Percentiles rank a stretch among this genome's conserved stretches.
phyloP scores from a whole-genome alignment of 1,139 yeast species.

The Eremothecium gossypii region DNA sequence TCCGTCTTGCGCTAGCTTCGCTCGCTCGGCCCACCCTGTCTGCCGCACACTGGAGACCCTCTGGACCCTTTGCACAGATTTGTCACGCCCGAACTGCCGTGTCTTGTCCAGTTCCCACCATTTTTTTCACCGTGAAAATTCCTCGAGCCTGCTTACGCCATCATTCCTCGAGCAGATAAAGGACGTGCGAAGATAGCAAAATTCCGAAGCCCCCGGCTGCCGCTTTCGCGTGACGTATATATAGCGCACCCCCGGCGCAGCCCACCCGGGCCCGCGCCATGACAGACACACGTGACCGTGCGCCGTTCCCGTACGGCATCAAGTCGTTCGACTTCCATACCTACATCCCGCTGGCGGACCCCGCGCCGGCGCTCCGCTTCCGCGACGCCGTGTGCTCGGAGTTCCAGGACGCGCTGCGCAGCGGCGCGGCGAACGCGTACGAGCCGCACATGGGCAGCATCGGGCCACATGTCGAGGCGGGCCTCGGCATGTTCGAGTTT shows the following conservation, averaged over 20 bases:
- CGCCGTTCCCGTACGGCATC: slow-evolving; percentile 21
- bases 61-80: too few relatives aligned
- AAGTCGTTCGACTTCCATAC: slow-evolving; percentile 46
- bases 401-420: not conserved
- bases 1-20: too few relatives aligned
- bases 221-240: too few relatives aligned
- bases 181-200: not conserved
- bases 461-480: slow-evolving; percentile 48
- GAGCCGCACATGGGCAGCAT: slow-evolving; percentile 43
- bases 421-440: slow-evolving; percentile 37
- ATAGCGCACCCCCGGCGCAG: too few relatives aligned
- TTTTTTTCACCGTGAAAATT: too few relatives aligned
- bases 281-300: not conserved
- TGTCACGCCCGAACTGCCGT: too few relatives aligned
- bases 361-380: slow-evolving; percentile 35
- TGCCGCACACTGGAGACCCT: too few relatives aligned
- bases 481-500: slow-evolving; percentile 34
- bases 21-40: too few relatives aligned
- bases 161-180: too few relatives aligned
- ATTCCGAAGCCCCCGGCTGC: not conserved
- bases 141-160: too few relatives aligned
- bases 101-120: too few relatives aligned
- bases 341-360: slow-evolving; percentile 39
- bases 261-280: not conserved
- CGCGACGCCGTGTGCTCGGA: slow-evolving; percentile 32